Evolutionary conservation across 192 early-diverging fungal species (phyloP), one percentile per base, ranked within the genome.

Genomic region (Podila horticola): DNA sequence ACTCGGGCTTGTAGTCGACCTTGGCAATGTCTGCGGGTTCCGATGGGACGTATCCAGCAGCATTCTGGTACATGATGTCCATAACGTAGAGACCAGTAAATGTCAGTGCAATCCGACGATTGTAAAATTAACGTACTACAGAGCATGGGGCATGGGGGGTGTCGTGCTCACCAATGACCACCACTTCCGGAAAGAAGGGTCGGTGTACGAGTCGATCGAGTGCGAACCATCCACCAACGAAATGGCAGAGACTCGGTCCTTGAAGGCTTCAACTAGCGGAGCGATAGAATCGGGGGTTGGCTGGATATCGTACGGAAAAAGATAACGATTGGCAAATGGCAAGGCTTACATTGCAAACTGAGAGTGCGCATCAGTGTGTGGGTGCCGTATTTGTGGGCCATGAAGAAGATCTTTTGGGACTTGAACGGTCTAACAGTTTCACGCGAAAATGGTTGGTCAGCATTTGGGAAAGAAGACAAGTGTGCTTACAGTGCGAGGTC

Each of bases 301-400:
- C n/a, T 10, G 20, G 20, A 55, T 9, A n/a, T 55, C 9, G 22
- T 17, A 50, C 52, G 10, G 52, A 1, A 24, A 55, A 5, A 34
- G 33, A 34, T 34, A 20, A 52, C 51, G 1, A 52, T 8, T 4
- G 51, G 20, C 51, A 52, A 52, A 1, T 24, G 20, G 13, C 49
- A 48, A 49, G 26, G 5, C 69, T 72, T 72, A 79, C 76, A 79
- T 51, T 79, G 76, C 19, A 33, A 31, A 31, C 48, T n/a, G 31
- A 79, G 70, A 13, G 69, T 38, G 22, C 62, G 58, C 41, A 79
- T 63, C 60, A 79, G 34, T 0, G 70, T 45, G 30, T 79, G 76
- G 4, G 69, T 64, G 17, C 76, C 76, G 28, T 72, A 79, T 38
- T 79, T 79, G 70, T 79, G 76, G 2, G 69, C 76, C 31, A 79